These are phyloP conservation scores for Centella asiatica DNA, from an alignment of 129 eudicot genomes.

Conservation along the genomic window DNA sequence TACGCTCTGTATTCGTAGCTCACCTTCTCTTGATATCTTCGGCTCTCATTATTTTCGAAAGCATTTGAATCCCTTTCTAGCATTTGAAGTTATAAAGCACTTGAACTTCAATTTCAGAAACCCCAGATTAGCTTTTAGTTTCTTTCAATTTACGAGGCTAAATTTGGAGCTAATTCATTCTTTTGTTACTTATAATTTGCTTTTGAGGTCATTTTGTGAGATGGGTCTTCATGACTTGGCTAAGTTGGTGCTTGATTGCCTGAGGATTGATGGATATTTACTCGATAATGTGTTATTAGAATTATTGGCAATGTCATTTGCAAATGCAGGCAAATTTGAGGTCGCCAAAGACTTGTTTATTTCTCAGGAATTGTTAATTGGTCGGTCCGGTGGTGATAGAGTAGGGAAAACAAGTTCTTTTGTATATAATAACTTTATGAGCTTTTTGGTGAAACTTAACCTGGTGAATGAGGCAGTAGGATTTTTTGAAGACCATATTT, in stretches of 20 bases:
- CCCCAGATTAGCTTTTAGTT: conserved; percentile 51
- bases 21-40: conserved; percentile 29
- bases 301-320: conserved; percentile 34
- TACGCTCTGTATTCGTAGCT: conserved; percentile 46
- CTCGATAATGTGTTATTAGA: conserved; percentile 37
- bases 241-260: conserved; percentile 33
- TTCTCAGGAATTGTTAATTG: conserved; percentile 18
- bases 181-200: conserved; percentile 40
- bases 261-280: conserved; percentile 50
- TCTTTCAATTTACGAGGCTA: conserved; percentile 48
- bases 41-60: conserved; percentile 42
- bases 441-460: conserved; percentile 40
- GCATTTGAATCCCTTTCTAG: conserved; percentile 36
- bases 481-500: conserved; percentile 48
- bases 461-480: conserved; percentile 56
- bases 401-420: conserved; percentile 26
- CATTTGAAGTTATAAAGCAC: conserved; percentile 44
- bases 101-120: conserved; percentile 25
- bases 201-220: conserved; percentile 52
- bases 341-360: conserved; percentile 45
- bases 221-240: conserved; percentile 56
- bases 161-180: conserved; percentile 53
- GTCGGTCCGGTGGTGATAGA: conserved; percentile 19
- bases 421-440: conserved; percentile 59
- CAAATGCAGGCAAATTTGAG: conserved; percentile 43